phyloP scores from a whole-genome alignment of 1,139 yeast genomes.

The Candida glucosophila region DNA sequence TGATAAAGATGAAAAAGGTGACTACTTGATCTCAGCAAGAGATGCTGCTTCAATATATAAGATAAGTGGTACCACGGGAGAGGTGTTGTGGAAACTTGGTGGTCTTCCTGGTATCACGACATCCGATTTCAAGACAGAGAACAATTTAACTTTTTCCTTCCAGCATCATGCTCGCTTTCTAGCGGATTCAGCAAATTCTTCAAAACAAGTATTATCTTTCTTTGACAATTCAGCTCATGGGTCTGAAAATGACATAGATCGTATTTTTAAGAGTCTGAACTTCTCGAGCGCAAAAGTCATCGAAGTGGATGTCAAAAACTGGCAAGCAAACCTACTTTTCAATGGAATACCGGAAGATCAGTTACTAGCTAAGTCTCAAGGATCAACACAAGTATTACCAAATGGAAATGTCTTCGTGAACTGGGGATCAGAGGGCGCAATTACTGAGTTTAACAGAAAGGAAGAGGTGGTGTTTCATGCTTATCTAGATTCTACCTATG shows the following conservation, averaged over 20 bases:
- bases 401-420: slow-evolving; percentile 28
- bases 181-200: slow-evolving; percentile 13
- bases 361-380: slow-evolving; percentile 27
- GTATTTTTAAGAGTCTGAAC: slow-evolving; percentile 11
- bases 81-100: slow-evolving; percentile 27
- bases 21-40: slow-evolving; percentile 27
- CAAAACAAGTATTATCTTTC: slow-evolving; percentile 20
- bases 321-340: slow-evolving; percentile 19
- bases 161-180: slow-evolving; percentile 32
- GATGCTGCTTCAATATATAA: slow-evolving; percentile 27
- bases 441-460: slow-evolving; percentile 22
- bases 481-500: slow-evolving; percentile 20
- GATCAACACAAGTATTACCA: slow-evolving; percentile 26
- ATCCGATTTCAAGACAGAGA: slow-evolving; percentile 11
- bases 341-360: slow-evolving; percentile 17
- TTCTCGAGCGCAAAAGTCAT: slow-evolving; percentile 25
- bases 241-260: slow-evolving; percentile 19
- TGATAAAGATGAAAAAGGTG: slow-evolving; percentile 28
- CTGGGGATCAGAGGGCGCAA: slow-evolving; percentile 33
- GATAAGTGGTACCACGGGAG: slow-evolving; percentile 25
- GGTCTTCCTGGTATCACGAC: slow-evolving; percentile 16
- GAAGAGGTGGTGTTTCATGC: slow-evolving; percentile 26
- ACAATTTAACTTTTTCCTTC: slow-evolving; percentile 20
- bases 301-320: slow-evolving; percentile 20
- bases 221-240: slow-evolving; percentile 32